Base-by-base conservation (phyloP, 805 yeast species). In the Wickerhamiella dianesei region DNA sequence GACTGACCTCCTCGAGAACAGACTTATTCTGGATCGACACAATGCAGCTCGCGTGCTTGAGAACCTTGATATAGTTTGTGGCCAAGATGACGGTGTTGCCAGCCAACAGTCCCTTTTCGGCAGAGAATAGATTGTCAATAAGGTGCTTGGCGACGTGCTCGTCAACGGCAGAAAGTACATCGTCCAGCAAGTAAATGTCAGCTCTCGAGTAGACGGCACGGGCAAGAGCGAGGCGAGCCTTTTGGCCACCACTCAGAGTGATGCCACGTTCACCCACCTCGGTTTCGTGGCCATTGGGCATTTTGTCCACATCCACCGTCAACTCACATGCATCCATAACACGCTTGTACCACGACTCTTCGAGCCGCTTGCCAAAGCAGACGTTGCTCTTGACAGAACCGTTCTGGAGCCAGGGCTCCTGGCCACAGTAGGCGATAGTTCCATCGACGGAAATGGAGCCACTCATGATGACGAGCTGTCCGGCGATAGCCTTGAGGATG, bases 321-420 rank as follows among this genome's bases (percentile, higher is more conserved):
- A 84, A 64, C 0, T 86, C 79, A 63, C 94, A 84, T 1, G 80
- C 80, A 36, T 70, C 64, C 13, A 85, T 59, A 4, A 83, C 74
- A 14, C 64, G 62, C 4, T 71, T 57, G 58, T 84, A 84, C 50
- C 66, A 71, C 2, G 63, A 58, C 44, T 69, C 64, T 47, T 79
- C 75, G 48, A 59, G 77, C 16, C 72, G 72, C 17, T 59, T 50
- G 14, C 94, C 94, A 64, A 84, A 85, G 13, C 71, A 44, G 46
- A 84, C 82, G 58, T 84, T 84, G 16, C 81, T 86, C 56, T 74
- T 73, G 3, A 92, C 89, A 2, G 94, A 72, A 35, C 95, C 97
- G 61, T 92, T 92, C 82, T 87, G 82, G 53, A 92, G 87, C 98
- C 98, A 92, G 1, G 98, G 94, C 37, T 82, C 79, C 6, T 85